A percentile compares a stretch with the other conserved stretches of the same genome.
These are phyloP conservation scores for Tanozyma kutaoensis DNA, from an alignment of 805 yeast species.

Conservation along the genomic window DNA sequence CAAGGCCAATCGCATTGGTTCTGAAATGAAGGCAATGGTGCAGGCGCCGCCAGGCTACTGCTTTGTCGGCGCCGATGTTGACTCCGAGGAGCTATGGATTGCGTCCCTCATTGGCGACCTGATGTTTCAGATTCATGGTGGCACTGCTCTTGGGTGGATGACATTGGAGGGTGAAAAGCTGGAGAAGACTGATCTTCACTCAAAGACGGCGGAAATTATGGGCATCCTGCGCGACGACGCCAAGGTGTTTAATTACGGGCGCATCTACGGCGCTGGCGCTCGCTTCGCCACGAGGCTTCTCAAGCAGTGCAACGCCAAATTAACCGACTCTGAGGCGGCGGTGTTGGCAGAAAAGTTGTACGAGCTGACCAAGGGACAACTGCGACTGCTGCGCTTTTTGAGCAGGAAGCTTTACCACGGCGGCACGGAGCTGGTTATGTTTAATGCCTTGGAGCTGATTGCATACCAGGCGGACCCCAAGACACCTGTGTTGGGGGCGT, in stretches of 20 bases:
- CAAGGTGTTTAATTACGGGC: slow-evolving; percentile 88
- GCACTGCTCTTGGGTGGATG: slow-evolving; percentile 98
- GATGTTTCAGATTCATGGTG: slow-evolving; percentile 79
- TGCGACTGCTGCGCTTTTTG: slow-evolving; percentile 10
- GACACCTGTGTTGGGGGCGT: slow-evolving; percentile 90
- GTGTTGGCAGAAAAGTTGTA: slow-evolving; percentile 56
- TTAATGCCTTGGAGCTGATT: slow-evolving; percentile 76
- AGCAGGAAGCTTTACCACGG: slow-evolving; percentile 51
- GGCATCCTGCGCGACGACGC: slow-evolving; percentile 90
- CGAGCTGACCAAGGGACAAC: slow-evolving; percentile 69
- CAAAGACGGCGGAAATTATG: slow-evolving; percentile 80
- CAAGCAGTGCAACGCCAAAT: slow-evolving; percentile 65
- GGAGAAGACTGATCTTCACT: slow-evolving; percentile 89
- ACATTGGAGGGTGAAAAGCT: slow-evolving; percentile 88
- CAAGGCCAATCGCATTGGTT: slow-evolving; percentile 72
- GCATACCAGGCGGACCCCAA: slow-evolving; percentile 71
- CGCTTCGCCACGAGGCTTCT: slow-evolving; percentile 78
- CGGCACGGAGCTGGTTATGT: slow-evolving; percentile 87
- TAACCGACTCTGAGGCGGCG: slow-evolving; percentile 56
- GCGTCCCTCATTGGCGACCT: slow-evolving; percentile 94
- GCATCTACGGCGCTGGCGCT: slow-evolving; percentile 96
- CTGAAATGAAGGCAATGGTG: slow-evolving; percentile 81
- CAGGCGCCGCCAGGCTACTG: slow-evolving; percentile 81
- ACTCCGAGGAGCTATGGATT: slow-evolving; percentile 96
- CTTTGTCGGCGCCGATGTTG: slow-evolving; percentile 98